phyloP scores from a whole-genome alignment of 116 monocot genomes.

The Cymodocea nodosa region DNA sequence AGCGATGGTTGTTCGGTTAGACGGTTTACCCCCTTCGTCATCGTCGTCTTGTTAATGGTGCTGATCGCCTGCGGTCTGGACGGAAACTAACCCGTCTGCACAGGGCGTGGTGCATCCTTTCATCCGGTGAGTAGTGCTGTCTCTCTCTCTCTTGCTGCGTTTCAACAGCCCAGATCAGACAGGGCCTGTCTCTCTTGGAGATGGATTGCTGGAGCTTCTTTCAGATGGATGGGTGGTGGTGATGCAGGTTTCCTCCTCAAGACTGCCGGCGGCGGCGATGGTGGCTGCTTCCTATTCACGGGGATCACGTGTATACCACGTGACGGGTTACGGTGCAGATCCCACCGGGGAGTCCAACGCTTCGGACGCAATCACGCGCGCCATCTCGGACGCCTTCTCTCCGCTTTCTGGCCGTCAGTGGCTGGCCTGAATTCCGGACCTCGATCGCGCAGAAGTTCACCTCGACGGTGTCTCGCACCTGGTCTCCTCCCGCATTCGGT shows the following conservation, averaged over 20 bases:
- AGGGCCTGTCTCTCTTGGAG: background rate
- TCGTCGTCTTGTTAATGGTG: background rate
- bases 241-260: background rate
- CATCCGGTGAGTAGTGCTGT: background rate
- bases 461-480: slow-evolving; percentile 69
- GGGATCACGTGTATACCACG: slow-evolving; percentile 45
- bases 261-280: background rate
- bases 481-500: slow-evolving; percentile 32
- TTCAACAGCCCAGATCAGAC: background rate
- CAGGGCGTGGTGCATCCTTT: background rate
- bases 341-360: slow-evolving; percentile 55
- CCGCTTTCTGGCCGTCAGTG: slow-evolving; percentile 12
- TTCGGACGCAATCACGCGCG: slow-evolving; percentile 37
- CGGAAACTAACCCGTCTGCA: background rate
- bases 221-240: background rate
- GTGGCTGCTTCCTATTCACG: background rate
- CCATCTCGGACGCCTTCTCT: slow-evolving; percentile 51
- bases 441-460: slow-evolving; percentile 66
- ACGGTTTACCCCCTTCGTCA: background rate
- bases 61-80: too few relatives aligned
- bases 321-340: slow-evolving; percentile 79
- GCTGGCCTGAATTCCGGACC: slow-evolving; percentile 49
- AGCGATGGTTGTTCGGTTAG: background rate
- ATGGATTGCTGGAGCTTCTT: background rate
- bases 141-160: background rate